Evolutionary conservation across 176 grass and related monocot genomes (phyloP).

Genomic region (Aegilops speltoides): DNA sequence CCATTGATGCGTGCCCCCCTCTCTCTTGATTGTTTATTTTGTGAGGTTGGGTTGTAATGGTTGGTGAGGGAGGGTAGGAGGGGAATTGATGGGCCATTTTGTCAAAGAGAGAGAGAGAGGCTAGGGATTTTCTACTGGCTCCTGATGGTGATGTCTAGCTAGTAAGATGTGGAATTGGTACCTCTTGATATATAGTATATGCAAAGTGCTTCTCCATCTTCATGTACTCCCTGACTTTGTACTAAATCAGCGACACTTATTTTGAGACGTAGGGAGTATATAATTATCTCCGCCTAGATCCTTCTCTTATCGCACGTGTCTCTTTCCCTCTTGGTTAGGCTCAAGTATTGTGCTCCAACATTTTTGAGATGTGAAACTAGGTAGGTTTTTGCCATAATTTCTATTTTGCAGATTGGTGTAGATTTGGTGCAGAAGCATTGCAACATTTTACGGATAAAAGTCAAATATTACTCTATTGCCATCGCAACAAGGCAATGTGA

Average conservation of each 20-base stretch:
- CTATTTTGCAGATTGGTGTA: not conserved
- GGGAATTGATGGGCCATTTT: conserved; percentile 1
- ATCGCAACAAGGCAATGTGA: not conserved
- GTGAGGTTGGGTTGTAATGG: conserved; percentile 10
- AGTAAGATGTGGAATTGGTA: conserved; percentile 11
- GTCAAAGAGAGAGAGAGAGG: conserved; percentile 11
- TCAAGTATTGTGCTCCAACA: not conserved
- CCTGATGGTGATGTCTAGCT: conserved; percentile 21
- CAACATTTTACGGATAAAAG: not conserved
- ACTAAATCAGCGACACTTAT: too few relatives aligned
- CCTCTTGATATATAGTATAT: not conserved
- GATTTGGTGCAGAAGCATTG: not conserved
- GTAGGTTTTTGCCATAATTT: not conserved
- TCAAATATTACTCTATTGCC: not conserved
- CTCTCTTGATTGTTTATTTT: conserved; percentile 25
- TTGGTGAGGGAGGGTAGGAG: conserved; percentile 23
- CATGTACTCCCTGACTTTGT: not conserved
- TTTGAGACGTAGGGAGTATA: too few relatives aligned
- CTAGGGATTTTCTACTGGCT: conserved; percentile 32
- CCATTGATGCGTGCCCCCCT: conserved; percentile 25
- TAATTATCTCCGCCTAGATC: not conserved
- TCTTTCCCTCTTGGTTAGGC: not conserved
- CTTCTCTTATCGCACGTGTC: not conserved
- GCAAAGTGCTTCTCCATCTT: not conserved
- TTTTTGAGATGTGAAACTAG: not conserved